A percentile compares a stretch with the other conserved stretches of the same genome.
Conservation (phyloP, 2,329 filamentous ascomycete genomes). For the Fusarium lyarnte region DNA sequence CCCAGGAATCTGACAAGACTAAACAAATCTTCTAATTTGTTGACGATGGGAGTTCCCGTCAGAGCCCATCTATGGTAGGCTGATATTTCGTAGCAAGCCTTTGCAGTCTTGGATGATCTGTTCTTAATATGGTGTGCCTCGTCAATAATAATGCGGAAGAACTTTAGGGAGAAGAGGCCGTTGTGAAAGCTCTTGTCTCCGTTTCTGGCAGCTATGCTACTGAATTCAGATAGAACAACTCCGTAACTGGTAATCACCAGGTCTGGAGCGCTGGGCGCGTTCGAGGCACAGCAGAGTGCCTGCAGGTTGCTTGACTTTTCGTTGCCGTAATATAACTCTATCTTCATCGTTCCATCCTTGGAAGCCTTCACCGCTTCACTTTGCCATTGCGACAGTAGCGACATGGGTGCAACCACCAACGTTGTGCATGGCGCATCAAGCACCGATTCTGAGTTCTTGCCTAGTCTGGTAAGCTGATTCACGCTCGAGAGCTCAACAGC, state of each 20-base stretch:
- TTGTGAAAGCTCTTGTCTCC: slow-evolving; percentile 72
- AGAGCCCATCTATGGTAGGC: slow-evolving; percentile 91
- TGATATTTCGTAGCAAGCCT: slow-evolving; percentile 89
- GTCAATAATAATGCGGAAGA: slow-evolving; percentile 94
- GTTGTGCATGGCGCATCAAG: slow-evolving; percentile 86
- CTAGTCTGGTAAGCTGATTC: slow-evolving; percentile 70
- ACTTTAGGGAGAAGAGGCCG: slow-evolving; percentile 90
- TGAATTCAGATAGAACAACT: slow-evolving; percentile 87
- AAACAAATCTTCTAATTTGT: slow-evolving; percentile 93
- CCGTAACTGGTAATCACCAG: slow-evolving; percentile 96
- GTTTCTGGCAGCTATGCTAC: slow-evolving; percentile 71
- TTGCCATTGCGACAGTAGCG: slow-evolving; percentile 95
- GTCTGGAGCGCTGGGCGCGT: slow-evolving; percentile 81
- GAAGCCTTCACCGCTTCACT: slow-evolving; percentile 94
- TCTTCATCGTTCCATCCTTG: slow-evolving; percentile 81
- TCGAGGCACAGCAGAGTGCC: slow-evolving; percentile 78
- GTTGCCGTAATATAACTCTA: slow-evolving; percentile 89
- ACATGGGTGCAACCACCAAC: slow-evolving; percentile 96
- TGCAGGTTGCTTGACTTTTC: slow-evolving; percentile 85
- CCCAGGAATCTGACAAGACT: slow-evolving; percentile 90
- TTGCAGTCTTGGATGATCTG: slow-evolving; percentile 89
- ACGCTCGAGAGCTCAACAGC: slow-evolving; percentile 54
- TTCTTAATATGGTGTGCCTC: slow-evolving; percentile 96
- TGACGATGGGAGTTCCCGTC: slow-evolving; percentile 96
- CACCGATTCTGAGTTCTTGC: slow-evolving; percentile 64